Conservation (phyloP, 208 protist species). For the Leishmania martiniquensis region DNA sequence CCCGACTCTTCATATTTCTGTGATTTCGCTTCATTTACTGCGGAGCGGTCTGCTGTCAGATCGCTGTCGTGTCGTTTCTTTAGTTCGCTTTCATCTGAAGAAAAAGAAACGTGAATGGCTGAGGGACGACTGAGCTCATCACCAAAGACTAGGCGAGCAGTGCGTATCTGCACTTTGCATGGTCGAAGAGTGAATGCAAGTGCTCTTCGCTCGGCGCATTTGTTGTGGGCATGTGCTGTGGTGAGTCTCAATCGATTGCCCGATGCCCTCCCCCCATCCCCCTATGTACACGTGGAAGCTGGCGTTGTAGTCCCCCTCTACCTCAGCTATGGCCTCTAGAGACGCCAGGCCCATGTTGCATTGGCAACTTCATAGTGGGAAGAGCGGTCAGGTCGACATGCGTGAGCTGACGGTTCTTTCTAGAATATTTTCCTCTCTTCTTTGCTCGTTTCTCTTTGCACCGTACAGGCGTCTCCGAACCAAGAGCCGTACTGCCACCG, state of each 20-base stretch:
- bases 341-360: too few species aligned
- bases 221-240: background rate
- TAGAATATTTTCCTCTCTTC: background rate
- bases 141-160: background rate
- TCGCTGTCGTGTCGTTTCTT: background rate
- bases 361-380: background rate
- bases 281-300: background rate
- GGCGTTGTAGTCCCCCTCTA: background rate
- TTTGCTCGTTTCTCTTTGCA: background rate
- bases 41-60: too few species aligned
- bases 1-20: too few species aligned
- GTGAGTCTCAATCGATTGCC: background rate
- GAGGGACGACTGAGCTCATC: background rate
- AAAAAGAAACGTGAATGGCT: slow-evolving; percentile 1
- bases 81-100: background rate
- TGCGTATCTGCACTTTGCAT: too few species aligned
- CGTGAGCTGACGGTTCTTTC: background rate
- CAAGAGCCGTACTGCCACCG: background rate
- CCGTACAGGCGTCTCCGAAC: background rate
- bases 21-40: slow-evolving; percentile 14
- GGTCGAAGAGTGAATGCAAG: background rate
- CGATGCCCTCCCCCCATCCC: too few species aligned
- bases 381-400: background rate
- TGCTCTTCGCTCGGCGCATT: background rate
- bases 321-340: background rate